Evolutionary conservation across 768 basidiomycete species (phyloP).

Genomic region (Tricholoma flavovirens): DNA sequence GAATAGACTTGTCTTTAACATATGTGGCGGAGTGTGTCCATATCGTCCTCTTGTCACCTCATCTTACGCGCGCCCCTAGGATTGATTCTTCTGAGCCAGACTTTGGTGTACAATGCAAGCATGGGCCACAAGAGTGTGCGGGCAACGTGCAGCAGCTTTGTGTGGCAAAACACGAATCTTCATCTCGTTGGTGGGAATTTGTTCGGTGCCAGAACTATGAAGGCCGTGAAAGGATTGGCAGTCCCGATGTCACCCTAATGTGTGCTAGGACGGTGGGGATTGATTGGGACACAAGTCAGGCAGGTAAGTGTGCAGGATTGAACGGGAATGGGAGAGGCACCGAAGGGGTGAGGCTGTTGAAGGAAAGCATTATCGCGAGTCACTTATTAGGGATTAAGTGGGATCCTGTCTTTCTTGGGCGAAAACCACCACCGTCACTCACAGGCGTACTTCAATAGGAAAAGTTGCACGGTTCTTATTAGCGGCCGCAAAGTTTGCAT

Average conservation of each 20-base stretch:
- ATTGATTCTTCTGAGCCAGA: slow-evolving; percentile 56
- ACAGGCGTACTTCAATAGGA: slow-evolving; percentile 34
- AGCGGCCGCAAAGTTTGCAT: slow-evolving; percentile 63
- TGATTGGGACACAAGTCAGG: slow-evolving; percentile 60
- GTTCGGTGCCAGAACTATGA: slow-evolving; percentile 75
- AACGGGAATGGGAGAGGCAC: slow-evolving; percentile 56
- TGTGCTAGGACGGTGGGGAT: slow-evolving; percentile 63
- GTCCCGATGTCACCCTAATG: slow-evolving; percentile 51
- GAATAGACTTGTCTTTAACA: slow-evolving; percentile 62
- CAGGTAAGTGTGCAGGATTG: slow-evolving; percentile 53
- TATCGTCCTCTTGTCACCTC: slow-evolving; percentile 9
- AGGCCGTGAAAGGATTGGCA: slow-evolving; percentile 58
- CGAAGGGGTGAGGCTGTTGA: slow-evolving; percentile 62
- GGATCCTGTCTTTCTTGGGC: slow-evolving; percentile 5
- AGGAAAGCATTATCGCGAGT: slow-evolving; percentile 47
- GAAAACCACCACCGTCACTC: neutral
- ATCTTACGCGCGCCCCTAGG: slow-evolving; percentile 30
- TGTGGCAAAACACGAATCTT: slow-evolving; percentile 52
- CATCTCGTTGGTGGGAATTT: slow-evolving; percentile 75
- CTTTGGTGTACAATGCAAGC: slow-evolving; percentile 79
- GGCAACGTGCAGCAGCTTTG: slow-evolving; percentile 91
- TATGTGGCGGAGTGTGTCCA: slow-evolving; percentile 65
- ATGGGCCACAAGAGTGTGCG: slow-evolving; percentile 76
- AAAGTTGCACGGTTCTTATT: slow-evolving; percentile 86
- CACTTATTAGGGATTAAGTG: slow-evolving; percentile 52